These are phyloP conservation scores for Suhomyces coccinellae DNA, from an alignment of 1,139 yeast genomes.

Conservation along the genomic window DNA sequence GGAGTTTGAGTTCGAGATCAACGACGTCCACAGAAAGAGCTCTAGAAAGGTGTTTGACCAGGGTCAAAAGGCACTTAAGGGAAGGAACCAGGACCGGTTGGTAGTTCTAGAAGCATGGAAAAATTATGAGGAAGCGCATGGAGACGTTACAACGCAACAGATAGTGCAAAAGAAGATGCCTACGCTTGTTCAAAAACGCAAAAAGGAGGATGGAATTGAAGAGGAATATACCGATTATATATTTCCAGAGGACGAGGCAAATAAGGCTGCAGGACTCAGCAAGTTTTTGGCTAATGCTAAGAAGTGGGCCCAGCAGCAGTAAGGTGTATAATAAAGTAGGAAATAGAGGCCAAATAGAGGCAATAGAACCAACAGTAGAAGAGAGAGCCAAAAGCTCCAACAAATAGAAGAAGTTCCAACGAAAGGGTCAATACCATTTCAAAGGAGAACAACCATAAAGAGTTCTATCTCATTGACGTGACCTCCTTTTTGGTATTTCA, in stretches of 20 bases:
- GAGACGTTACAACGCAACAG: slow-evolving; percentile 41
- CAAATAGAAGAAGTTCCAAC: too few species aligned
- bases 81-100: slow-evolving; percentile 47
- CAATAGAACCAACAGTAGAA: too few species aligned
- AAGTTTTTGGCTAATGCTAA: slow-evolving; percentile 64
- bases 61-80: slow-evolving; percentile 51
- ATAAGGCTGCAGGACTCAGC: slow-evolving; percentile 32
- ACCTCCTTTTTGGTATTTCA: too few species aligned
- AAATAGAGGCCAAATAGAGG: too few species aligned
- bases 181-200: slow-evolving; percentile 49
- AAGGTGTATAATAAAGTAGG: not conserved
- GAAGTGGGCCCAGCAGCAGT: slow-evolving; percentile 47
- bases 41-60: slow-evolving; percentile 58
- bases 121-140: slow-evolving; percentile 66
- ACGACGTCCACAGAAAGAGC: slow-evolving; percentile 50
- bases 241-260: slow-evolving; percentile 62
- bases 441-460: too few species aligned
- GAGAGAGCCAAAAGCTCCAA: too few species aligned
- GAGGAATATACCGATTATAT: slow-evolving; percentile 63
- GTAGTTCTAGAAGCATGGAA: slow-evolving; percentile 62
- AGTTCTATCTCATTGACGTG: too few species aligned
- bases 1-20: slow-evolving; percentile 54
- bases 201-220: slow-evolving; percentile 44
- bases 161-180: slow-evolving; percentile 56
- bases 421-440: too few species aligned